Evolutionary conservation across 768 basidiomycete species (phyloP), one percentile per base, ranked within the genome.

Genomic region (Pisolithus microcarpus): DNA sequence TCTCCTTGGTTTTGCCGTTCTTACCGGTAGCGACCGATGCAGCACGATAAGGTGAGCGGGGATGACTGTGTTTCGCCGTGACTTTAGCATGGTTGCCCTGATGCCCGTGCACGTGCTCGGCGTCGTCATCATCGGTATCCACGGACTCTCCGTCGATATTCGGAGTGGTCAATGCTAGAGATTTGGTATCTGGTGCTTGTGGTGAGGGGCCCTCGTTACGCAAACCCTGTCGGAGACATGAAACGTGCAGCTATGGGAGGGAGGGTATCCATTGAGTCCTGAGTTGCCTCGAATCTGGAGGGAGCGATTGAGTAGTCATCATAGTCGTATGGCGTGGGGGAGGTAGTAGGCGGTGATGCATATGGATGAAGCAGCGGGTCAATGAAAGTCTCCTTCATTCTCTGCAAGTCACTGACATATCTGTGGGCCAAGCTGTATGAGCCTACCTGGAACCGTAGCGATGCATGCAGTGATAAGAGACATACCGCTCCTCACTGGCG

Each of bases 351-450:
- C 13, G 67, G 64, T 1, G 70, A 63, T 7, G 75, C 70, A 60
- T 81, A 91, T 10, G 91, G 90, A 69, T 95, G 92, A 15, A 97
- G 79, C 31, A 95, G 78, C 8, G 89, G 85, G 55, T 87, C 85
- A 60, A 93, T 89, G 61, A 96, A 96, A 0, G 88, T 92, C 56
- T 93, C 90, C 71, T 91, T 92, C 81, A 97, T 85, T 70, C 87
- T 90, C 59, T 82, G 68, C 9, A 97, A 78, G 60, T 97, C 94
- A 59, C 80, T 79, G 34, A 97, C 91, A 63, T 97, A 97, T 81
- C 93, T 96, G 64, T 1, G 46, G 48, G 24, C 6, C 21, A 21
- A 11, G 34, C 7, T 26, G 34, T 11, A 34, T 34, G 34, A 34
- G 34, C 13, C 34, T 15, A 15, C 13, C 34, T 34, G 13, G 34